phyloP scores from a whole-genome alignment of 2,329 filamentous ascomycete species.

The Scleromitrula shiraiana region DNA sequence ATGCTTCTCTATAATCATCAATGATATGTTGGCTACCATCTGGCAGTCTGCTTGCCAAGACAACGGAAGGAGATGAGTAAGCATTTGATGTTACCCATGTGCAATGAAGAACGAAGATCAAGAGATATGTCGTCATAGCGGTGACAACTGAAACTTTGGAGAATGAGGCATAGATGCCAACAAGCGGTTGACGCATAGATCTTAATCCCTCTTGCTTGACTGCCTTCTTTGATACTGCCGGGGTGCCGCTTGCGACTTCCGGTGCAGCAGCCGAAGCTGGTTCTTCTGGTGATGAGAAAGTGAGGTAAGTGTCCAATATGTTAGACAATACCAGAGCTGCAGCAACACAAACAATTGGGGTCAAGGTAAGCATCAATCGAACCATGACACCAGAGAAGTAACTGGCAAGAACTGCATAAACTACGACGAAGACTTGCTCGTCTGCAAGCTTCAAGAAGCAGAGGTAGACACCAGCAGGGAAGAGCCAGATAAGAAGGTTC shows the following conservation, averaged over 20 bases:
- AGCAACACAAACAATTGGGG: conserved; percentile 90
- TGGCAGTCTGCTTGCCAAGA: conserved; percentile 82
- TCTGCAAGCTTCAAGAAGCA: conserved; percentile 92
- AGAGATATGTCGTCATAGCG: conserved; percentile 67
- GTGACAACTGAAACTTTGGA: conserved; percentile 74
- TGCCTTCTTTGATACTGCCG: conserved; percentile 39
- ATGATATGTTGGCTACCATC: conserved; percentile 98
- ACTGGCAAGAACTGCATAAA: conserved; percentile 92
- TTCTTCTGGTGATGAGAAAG: conserved; percentile 52
- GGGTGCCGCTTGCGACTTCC: conserved; percentile 29
- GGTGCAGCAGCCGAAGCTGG: conserved; percentile 37
- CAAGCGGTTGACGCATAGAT: conserved; percentile 60
- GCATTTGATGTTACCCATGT: conserved; percentile 99
- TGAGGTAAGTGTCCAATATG: conserved; percentile 80
- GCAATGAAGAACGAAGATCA: conserved; percentile 94
- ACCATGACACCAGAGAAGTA: conserved; percentile 99
- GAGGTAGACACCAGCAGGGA: conserved; percentile 96
- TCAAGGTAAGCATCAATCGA: conserved; percentile 94
- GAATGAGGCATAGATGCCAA: conserved; percentile 75
- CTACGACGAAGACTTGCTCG: conserved; percentile 96
- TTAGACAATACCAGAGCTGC: conserved; percentile 82
- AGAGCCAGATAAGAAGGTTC: conserved; percentile 97
- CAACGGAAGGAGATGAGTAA: conserved; percentile 96
- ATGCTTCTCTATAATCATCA: conserved; percentile 97
- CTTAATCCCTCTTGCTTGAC: conserved; percentile 52